Base-by-base conservation (phyloP, 345 rosid species). In the Eucalyptus pauciflora region DNA sequence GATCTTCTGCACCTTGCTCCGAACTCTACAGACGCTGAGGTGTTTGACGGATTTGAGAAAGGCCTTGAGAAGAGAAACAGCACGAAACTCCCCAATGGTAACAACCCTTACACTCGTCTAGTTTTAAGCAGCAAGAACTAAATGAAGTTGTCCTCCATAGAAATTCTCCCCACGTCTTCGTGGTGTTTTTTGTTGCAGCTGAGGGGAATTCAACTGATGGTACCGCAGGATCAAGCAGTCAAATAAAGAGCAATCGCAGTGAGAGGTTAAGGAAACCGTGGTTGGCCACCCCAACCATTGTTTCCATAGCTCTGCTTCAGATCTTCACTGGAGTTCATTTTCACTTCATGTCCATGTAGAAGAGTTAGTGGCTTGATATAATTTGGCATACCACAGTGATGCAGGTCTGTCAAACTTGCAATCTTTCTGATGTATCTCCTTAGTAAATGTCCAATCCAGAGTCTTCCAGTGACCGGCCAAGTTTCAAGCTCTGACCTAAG, bases 1-100 rank as follows among this genome's bases (percentile, higher is more conserved):
- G 98, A 94, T 41, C 50, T 97, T 86, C 91, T 97, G 87, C 96
- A 94, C 91, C 71, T 97, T 86, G 45, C 96, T 50, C 97, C 95
- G 13, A 94, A 88, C 91, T 97, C 99, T 3, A 81, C 95, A 16
- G 93, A 94, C 31, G 98, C 99, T 8, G 94, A 93, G 94, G 86
- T 93, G 60, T 96, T 95, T 60, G 93, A 92, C 58, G 94, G 90
- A 86, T 94, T 94, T 90, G 94, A 93, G 90, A 95, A 90, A 89
- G 86, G 92, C 86, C 87, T 92, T 14, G 91, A 90, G 87, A 90
- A 58, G n/a, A 88, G 76, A 13, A 33, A 50, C 56, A 86, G 89
- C 31, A 20, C 90, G 24, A 10, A 22, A 20, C 58, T 37, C 60
- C 60, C 87, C 46, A 3, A n/a, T 54, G 37, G 87, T 86, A 86